Base-by-base conservation (phyloP, 176 grass and related monocot genomes). In the Paspalum vaginatum region DNA sequence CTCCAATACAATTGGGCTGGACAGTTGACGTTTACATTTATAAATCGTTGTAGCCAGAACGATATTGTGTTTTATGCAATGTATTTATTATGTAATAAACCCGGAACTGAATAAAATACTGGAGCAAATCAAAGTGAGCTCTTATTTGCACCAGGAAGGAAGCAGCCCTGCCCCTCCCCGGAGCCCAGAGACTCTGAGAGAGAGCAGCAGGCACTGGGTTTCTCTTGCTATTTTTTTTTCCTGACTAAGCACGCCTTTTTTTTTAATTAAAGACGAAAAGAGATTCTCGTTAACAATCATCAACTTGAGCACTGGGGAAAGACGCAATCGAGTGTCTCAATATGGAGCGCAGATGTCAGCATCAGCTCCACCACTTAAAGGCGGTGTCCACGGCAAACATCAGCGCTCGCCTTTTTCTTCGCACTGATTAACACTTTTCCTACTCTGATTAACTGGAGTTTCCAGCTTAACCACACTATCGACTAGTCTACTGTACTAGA, bases 311-410 rank as follows among this genome's bases (percentile, higher is more conserved):
- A 72, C 78, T 66, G 5, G 20, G 20, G 50, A 85, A 89, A 81
- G 87, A 66, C 25, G 83, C 57, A 44, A 59, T 77, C 64, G 83
- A 89, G 78, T 72, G 65, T 38, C 72, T 81, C 42, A 17, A 77
- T 77, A 50, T 71, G 71, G 82, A 89, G 46, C 78, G 78, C 15
- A 45, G 72, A 72, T 68, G 83, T 82, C 88, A 54, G 88, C 79
- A 74, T 89, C 88, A 83, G 16, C 88, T 68, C 59, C 72, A 81
- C 87, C 50, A 86, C 60, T 65, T 48, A 89, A 82, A 86, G 78
- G 20, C 66, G 79, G 79, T 82, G 32, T 78, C 37, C 46, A 58
- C 57, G 83, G 52, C 66, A 65, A 72, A 66, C 79, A 86, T 90
- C 79, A 90, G 74, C 83, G 86, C 68, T 83, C 62, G 24, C 44